phyloP scores from a whole-genome alignment of 768 basidiomycete genomes.

The Russula sp. region DNA sequence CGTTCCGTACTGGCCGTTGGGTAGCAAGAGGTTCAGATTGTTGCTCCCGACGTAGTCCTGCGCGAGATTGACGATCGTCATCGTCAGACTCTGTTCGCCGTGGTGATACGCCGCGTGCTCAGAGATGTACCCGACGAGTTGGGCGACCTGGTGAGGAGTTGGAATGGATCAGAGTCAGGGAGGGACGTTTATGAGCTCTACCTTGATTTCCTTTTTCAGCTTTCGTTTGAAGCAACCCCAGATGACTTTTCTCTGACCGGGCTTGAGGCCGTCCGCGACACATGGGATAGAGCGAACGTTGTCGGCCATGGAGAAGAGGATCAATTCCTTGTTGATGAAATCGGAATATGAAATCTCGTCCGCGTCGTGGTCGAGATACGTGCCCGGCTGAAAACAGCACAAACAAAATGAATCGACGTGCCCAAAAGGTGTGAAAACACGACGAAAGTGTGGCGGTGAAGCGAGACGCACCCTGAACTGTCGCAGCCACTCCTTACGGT shows the following conservation, averaged over 20 bases:
- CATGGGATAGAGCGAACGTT: conserved; percentile 98
- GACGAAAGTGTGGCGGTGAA: too few species aligned
- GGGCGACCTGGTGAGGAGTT: conserved; percentile 56
- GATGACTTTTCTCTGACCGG: conserved; percentile 94
- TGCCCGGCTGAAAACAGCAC: conserved; percentile 61
- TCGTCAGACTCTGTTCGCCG: conserved; percentile 79
- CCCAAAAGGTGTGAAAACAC: too few species aligned
- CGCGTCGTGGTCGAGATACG: conserved; percentile 83
- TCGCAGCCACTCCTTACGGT: conserved; percentile 96
- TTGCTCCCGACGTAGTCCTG: conserved; percentile 94
- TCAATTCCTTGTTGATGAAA: conserved; percentile 97
- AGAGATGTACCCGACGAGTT: conserved; percentile 91
- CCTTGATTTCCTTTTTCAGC: conserved; percentile 87
- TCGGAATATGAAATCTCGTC: conserved; percentile 83
- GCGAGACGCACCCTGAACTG: conserved; percentile 66
- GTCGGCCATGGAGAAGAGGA: conserved; percentile 99
- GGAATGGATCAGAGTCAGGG: background rate
- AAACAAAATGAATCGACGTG: background rate
- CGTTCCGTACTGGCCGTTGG: conserved; percentile 94
- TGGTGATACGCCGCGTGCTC: conserved; percentile 97
- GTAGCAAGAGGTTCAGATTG: conserved; percentile 82
- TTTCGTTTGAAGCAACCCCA: conserved; percentile 97
- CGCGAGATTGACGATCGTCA: conserved; percentile 89
- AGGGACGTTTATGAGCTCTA: conserved; percentile 22
- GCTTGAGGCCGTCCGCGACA: conserved; percentile 89